A percentile compares a stretch with the other conserved stretches of the same genome.
Conservation (phyloP, 2,329 filamentous ascomycete species). For the Aureobasidium melanogenum region DNA sequence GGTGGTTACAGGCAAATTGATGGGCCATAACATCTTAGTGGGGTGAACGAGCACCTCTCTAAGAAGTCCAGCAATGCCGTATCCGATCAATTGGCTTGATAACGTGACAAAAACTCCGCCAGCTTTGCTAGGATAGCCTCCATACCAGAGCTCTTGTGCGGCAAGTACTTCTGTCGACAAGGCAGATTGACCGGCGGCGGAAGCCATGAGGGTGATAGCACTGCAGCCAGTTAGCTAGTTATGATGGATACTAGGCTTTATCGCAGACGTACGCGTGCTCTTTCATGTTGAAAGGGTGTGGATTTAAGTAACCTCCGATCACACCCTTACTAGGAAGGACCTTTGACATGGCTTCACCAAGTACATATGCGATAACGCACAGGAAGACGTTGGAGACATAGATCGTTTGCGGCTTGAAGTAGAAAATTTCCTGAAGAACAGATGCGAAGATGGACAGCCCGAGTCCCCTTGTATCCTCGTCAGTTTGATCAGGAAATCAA, state of each 20-base stretch:
- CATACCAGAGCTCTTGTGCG: conserved; percentile 41
- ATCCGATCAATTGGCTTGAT: conserved; percentile 42
- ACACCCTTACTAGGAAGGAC: conserved; percentile 28
- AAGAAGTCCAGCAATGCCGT: conserved; percentile 41
- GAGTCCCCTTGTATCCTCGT: background rate
- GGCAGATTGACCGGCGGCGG: conserved; percentile 28
- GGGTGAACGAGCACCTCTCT: conserved; percentile 39
- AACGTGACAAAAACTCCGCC: conserved; percentile 38
- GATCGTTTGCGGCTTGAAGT: conserved; percentile 41
- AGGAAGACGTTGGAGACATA: conserved; percentile 38
- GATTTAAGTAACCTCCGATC: conserved; percentile 32
- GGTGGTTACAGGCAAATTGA: conserved; percentile 28
- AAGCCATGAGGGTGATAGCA: conserved; percentile 36
- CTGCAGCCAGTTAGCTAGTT: background rate
- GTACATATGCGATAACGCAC: conserved; percentile 35
- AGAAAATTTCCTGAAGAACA: conserved; percentile 37
- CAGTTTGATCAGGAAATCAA: background rate
- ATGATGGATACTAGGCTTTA: background rate
- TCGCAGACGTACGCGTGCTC: conserved; percentile 24
- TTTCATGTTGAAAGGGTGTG: conserved; percentile 26
- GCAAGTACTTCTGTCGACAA: conserved; percentile 34
- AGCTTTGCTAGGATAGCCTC: conserved; percentile 29
- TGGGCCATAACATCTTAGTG: conserved; percentile 41
- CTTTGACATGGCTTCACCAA: conserved; percentile 32
- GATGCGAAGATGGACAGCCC: conserved; percentile 22